Percentiles rank a stretch among this genome's conserved stretches.
Evolutionary conservation across 768 basidiomycete species (phyloP).

Genomic region (Suillus luteus): DNA sequence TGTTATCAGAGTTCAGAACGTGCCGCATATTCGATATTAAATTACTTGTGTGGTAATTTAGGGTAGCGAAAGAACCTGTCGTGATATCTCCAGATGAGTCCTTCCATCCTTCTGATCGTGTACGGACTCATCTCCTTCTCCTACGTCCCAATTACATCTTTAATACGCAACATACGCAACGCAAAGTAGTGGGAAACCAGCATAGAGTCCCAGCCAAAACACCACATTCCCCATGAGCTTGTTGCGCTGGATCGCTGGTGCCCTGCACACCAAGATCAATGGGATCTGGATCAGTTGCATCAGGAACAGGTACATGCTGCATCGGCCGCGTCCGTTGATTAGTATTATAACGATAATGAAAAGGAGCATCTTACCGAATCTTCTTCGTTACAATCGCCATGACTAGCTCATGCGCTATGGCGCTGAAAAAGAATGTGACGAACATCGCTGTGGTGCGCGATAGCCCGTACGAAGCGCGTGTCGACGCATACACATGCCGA

Average conservation of each 20-base stretch:
- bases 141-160: constrained; percentile 13
- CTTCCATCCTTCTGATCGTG: constrained; percentile 4
- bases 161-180: constrained; percentile 69
- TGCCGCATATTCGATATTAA: not conserved
- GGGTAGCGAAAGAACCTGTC: not conserved
- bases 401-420: constrained; percentile 89
- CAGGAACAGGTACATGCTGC: constrained; percentile 83
- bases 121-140: not conserved
- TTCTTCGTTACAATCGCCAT: constrained; percentile 97
- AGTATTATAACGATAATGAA: not conserved
- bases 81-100: not conserved
- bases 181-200: constrained; percentile 91
- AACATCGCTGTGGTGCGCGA: constrained; percentile 85
- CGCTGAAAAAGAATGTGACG: constrained; percentile 89
- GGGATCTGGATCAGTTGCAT: constrained; percentile 90
- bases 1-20: not conserved
- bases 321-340: not conserved
- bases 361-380: constrained; percentile 57
- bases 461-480: constrained; percentile 74
- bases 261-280: constrained; percentile 77
- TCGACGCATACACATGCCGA: constrained; percentile 92
- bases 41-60: constrained; percentile 4
- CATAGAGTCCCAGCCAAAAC: constrained; percentile 92
- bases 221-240: constrained; percentile 80
- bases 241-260: constrained; percentile 78